A percentile compares a stretch with the other conserved stretches of the same genome.
phyloP scores from a whole-genome alignment of 192 early-diverging fungal genomes.

The Umbelopsis ramanniana region DNA sequence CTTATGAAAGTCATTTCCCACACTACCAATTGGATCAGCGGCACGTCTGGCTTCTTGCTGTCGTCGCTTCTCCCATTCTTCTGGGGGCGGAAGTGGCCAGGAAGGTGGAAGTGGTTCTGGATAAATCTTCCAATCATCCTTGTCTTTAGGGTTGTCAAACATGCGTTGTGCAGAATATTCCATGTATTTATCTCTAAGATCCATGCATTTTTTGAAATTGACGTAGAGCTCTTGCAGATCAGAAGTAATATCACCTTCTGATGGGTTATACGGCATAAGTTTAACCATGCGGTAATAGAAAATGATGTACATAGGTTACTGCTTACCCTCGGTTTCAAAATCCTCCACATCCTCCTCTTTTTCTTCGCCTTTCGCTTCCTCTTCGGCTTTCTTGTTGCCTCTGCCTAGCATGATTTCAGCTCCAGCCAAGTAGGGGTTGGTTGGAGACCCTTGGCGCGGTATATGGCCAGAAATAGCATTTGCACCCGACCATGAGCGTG shows the following conservation, averaged over 20 bases:
- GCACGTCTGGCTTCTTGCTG: constrained; percentile 23
- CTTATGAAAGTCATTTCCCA: constrained; percentile 40
- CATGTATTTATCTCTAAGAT: constrained; percentile 85
- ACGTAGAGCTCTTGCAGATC: constrained; percentile 64
- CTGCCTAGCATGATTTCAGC: not conserved
- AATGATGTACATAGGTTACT: not conserved
- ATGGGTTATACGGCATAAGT: too few relatives aligned
- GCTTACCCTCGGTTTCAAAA: constrained; percentile 11
- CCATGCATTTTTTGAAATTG: constrained; percentile 69
- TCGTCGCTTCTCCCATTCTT: not conserved
- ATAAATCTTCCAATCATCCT: constrained; percentile 75
- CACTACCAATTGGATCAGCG: constrained; percentile 23
- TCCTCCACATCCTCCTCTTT: not conserved
- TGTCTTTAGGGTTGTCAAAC: constrained; percentile 85
- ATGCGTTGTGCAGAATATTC: constrained; percentile 65
- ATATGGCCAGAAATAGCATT: constrained; percentile 21
- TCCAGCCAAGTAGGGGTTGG: constrained; percentile 18
- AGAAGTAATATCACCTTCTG: constrained; percentile 57
- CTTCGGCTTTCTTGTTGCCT: not conserved
- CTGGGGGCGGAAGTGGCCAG: constrained; percentile 47
- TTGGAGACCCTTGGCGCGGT: constrained; percentile 13
- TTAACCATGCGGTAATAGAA: too few relatives aligned
- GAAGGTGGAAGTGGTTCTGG: constrained; percentile 77
- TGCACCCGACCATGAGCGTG: not conserved
- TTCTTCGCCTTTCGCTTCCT: not conserved